A percentile compares a stretch with the other conserved stretches of the same genome.
phyloP scores from a whole-genome alignment of 805 yeast species.

The Pichia paraexigua region DNA sequence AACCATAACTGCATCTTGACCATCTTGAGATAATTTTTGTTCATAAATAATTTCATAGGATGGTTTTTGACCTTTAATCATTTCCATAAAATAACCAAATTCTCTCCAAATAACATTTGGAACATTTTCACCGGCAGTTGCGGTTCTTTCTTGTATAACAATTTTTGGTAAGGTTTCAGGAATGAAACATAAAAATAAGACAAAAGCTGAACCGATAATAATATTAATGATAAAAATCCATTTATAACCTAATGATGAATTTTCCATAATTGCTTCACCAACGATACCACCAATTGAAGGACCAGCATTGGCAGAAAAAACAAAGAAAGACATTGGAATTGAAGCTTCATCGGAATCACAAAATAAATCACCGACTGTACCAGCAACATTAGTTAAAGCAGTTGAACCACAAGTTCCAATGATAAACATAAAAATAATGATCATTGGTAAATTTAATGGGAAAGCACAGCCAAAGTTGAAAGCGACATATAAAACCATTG shows the following conservation, averaged over 20 bases:
- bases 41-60: conserved; percentile 13
- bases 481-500: conserved; percentile 22
- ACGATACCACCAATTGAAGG: conserved; percentile 31
- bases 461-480: conserved; percentile 31
- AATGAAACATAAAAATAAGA: conserved; percentile 18
- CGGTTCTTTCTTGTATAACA: conserved; percentile 27
- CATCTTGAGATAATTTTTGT: conserved; percentile 10
- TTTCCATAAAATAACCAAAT: conserved; percentile 14
- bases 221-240: conserved; percentile 30
- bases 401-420: conserved; percentile 29
- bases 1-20: conserved; percentile 18
- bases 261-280: conserved; percentile 30
- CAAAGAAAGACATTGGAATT: conserved; percentile 31
- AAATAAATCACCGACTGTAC: conserved; percentile 30
- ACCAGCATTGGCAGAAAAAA: conserved; percentile 29
- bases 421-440: conserved; percentile 28
- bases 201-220: conserved; percentile 24
- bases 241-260: conserved; percentile 22
- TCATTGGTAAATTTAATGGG: conserved; percentile 27
- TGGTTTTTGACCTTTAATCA: conserved; percentile 15
- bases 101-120: conserved; percentile 23
- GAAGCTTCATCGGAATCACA: conserved; percentile 29
- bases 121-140: conserved; percentile 18
- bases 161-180: conserved; percentile 32
- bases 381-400: conserved; percentile 29